phyloP scores from a whole-genome alignment of 2,329 filamentous ascomycete genomes.

The Tricladium varicosporioides region DNA sequence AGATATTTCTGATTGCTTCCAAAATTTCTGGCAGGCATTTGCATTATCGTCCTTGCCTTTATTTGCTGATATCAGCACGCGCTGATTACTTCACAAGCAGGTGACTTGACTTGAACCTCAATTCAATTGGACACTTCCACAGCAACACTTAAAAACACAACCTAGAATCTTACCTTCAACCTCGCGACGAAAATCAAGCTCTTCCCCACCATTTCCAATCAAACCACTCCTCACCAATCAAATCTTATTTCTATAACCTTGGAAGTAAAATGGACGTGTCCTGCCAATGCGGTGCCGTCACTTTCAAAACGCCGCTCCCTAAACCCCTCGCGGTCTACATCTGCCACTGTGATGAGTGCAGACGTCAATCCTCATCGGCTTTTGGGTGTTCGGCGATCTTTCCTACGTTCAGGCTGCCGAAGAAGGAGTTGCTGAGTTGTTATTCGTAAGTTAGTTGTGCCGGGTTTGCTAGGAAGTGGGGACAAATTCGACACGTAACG shows the following conservation, averaged over 20 bases:
- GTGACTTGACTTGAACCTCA: no score
- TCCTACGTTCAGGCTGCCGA: slow-evolving; percentile 59
- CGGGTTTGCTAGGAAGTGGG: no score
- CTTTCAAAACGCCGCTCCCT: slow-evolving; percentile 59
- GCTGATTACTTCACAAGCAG: no score
- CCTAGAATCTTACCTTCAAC: no score
- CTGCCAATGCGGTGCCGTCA: slow-evolving; percentile 61
- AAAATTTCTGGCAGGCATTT: no score
- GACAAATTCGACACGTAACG: neutral
- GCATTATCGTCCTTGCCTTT: no score
- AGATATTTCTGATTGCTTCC: no score
- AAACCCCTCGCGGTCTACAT: slow-evolving; percentile 65
- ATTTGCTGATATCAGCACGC: no score
- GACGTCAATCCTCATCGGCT: slow-evolving; percentile 62
- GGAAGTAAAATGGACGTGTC: slow-evolving; percentile 13
- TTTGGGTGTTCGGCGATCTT: slow-evolving; percentile 71
- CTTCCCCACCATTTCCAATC: neutral
- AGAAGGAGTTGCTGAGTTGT: slow-evolving; percentile 47
- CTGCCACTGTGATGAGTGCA: slow-evolving; percentile 68
- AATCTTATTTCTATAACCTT: no score
- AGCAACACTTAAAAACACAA: no score
- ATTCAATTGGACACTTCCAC: no score
- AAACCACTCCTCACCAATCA: no score
- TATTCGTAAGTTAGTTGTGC: slow-evolving; percentile 54
- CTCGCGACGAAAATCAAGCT: neutral